Evolutionary conservation across 1,139 yeast species (phyloP).

Genomic region (Candida frijolesensis): DNA sequence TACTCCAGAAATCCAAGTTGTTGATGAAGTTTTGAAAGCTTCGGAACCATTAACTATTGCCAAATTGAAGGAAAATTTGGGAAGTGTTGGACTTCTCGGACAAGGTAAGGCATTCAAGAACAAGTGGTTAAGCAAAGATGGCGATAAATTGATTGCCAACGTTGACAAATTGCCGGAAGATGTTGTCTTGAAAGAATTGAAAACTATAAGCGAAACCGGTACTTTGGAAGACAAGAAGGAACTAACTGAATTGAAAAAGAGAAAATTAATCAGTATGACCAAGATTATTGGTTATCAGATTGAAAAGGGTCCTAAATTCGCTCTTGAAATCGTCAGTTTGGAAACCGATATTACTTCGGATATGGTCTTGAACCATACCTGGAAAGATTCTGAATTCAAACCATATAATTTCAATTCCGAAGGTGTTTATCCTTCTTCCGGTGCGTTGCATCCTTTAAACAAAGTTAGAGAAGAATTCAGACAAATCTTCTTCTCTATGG

Average conservation of each 20-base stretch:
- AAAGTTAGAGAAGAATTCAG: conserved; percentile 97
- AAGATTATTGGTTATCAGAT: conserved; percentile 78
- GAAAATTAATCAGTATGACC: conserved; percentile 76
- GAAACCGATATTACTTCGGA: conserved; percentile 96
- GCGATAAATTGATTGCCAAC: conserved; percentile 72
- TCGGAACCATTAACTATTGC: conserved; percentile 80
- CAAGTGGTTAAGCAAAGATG: conserved; percentile 92
- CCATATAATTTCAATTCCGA: conserved; percentile 96
- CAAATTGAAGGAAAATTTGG: conserved; percentile 78
- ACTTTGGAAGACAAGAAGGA: conserved; percentile 63
- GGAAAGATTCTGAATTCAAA: conserved; percentile 86
- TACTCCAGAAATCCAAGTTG: conserved; percentile 85
- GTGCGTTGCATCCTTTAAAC: conserved; percentile 94
- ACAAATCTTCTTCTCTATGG: conserved; percentile 96
- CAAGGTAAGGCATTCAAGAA: conserved; percentile 98
- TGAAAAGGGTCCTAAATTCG: conserved; percentile 80
- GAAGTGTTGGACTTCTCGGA: conserved; percentile 84
- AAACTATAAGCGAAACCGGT: conserved; percentile 60
- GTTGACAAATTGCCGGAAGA: conserved; percentile 59
- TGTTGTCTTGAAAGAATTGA: conserved; percentile 65
- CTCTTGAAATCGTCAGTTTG: conserved; percentile 72
- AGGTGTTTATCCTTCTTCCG: conserved; percentile 83
- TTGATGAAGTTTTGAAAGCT: conserved; percentile 72
- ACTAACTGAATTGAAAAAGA: conserved; percentile 84
- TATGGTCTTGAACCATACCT: conserved; percentile 77